These are phyloP conservation scores for Fragosphaeria purpurea DNA, from an alignment of 2,329 filamentous ascomycete species.

Conservation along the genomic window DNA sequence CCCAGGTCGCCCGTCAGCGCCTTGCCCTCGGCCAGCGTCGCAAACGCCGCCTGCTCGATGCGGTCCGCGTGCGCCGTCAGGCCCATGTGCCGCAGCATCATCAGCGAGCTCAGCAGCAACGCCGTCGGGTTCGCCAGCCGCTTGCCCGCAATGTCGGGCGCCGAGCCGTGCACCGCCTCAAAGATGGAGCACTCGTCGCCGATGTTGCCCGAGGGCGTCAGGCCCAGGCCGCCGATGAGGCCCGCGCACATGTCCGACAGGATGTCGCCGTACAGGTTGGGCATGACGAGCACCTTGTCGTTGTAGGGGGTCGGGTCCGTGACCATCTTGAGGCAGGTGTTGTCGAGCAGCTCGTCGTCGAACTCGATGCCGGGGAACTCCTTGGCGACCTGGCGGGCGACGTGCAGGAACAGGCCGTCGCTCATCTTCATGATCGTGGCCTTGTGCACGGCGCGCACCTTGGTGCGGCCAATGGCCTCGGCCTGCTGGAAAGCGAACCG, in stretches of 20 bases:
- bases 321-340: constrained; percentile 98
- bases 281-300: constrained; percentile 97
- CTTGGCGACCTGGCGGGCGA: constrained; percentile 76
- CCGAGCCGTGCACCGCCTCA: constrained; percentile 84
- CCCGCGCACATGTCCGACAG: constrained; percentile 99
- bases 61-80: constrained; percentile 71
- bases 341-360: constrained; percentile 95
- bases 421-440: constrained; percentile 99
- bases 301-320: constrained; percentile 95
- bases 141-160: constrained; percentile 62
- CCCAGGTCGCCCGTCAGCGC: constrained; percentile 90
- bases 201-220: constrained; percentile 97
- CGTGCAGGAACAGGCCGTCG: constrained; percentile 93
- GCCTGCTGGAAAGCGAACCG: constrained; percentile 98
- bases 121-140: constrained; percentile 95
- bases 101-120: constrained; percentile 88
- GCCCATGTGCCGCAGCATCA: constrained; percentile 99
- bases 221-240: constrained; percentile 91
- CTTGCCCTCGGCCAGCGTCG: constrained; percentile 93
- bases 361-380: constrained; percentile 95
- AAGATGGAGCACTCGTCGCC: constrained; percentile 99
- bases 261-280: constrained; percentile 99
- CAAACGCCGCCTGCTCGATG: constrained; percentile 93
- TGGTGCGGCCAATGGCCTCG: constrained; percentile 82
- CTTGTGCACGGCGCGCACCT: constrained; percentile 98